Evolutionary conservation across 2,329 filamentous ascomycete genomes (phyloP).

Genomic region (Botrytis medusae): DNA sequence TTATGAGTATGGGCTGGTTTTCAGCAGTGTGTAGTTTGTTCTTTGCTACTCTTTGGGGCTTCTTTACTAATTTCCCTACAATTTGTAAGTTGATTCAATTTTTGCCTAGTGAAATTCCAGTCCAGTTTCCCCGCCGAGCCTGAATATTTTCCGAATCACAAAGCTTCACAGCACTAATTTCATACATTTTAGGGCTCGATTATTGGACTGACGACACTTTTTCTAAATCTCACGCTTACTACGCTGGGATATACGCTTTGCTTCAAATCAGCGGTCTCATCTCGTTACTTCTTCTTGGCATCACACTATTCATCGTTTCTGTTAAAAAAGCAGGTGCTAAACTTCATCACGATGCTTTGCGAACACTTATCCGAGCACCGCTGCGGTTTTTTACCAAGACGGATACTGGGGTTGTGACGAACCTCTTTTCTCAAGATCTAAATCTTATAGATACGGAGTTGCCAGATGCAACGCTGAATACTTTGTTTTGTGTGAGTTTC

Average conservation of each 20-base stretch:
- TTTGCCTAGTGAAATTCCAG: not conserved
- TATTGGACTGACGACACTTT: constrained; percentile 35
- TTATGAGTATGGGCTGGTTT: constrained; percentile 28
- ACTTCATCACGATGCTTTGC: constrained; percentile 33
- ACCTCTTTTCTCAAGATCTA: constrained; percentile 35
- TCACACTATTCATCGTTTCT: constrained; percentile 29
- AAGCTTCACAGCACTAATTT: constrained; percentile 15
- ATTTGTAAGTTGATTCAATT: constrained; percentile 30
- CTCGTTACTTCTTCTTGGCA: constrained; percentile 29
- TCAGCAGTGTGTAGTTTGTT: constrained; percentile 22
- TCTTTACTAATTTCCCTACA: constrained; percentile 36
- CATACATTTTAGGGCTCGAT: constrained; percentile 26
- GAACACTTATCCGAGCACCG: constrained; percentile 27
- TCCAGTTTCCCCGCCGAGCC: not conserved
- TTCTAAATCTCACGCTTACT: constrained; percentile 30
- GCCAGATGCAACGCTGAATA: constrained; percentile 25
- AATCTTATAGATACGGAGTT: constrained; percentile 35
- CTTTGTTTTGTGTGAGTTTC: constrained; percentile 15
- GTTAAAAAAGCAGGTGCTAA: constrained; percentile 32
- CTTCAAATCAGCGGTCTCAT: constrained; percentile 35
- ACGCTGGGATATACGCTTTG: constrained; percentile 36
- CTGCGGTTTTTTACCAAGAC: constrained; percentile 27
- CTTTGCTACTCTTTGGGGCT: constrained; percentile 30
- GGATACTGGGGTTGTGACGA: constrained; percentile 27
- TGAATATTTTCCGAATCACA: not conserved